Evolutionary conservation across 2,329 filamentous ascomycete species (phyloP).

Genomic region (Seiridium cupressi): DNA sequence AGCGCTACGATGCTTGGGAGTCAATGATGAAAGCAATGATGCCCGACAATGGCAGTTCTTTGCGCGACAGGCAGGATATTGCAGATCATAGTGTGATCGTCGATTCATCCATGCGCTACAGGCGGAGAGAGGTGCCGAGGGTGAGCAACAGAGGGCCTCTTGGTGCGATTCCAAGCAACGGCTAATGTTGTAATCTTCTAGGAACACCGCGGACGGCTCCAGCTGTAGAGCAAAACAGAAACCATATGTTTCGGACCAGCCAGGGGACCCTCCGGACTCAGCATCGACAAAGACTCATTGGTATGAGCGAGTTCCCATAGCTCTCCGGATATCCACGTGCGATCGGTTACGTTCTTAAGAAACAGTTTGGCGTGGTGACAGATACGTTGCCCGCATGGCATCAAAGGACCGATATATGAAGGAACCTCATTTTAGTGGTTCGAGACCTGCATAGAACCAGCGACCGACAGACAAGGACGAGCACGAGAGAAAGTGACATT

Average conservation of each 20-base stretch:
- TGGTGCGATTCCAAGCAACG: constrained; percentile 22
- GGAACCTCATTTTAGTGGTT: too few species aligned
- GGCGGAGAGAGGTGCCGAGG: constrained; percentile 52
- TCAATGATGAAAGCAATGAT: constrained; percentile 57
- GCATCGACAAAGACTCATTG: too few species aligned
- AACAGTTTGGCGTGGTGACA: too few species aligned
- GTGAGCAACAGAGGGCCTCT: constrained; percentile 37
- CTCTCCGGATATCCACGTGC: too few species aligned
- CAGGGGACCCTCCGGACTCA: too few species aligned
- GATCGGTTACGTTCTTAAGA: too few species aligned
- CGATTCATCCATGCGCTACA: constrained; percentile 52
- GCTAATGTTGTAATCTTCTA: constrained; percentile 9
- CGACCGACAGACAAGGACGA: not conserved
- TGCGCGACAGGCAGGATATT: constrained; percentile 45
- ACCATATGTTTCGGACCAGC: not conserved
- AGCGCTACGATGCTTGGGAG: constrained; percentile 61
- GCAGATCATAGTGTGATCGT: constrained; percentile 66
- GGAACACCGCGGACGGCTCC: not conserved
- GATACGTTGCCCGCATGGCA: too few species aligned
- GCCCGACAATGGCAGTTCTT: constrained; percentile 28
- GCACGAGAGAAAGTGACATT: not conserved
- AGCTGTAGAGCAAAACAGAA: not conserved
- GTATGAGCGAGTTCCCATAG: too few species aligned
- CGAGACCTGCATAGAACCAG: too few species aligned
- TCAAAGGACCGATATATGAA: too few species aligned